Evolutionary conservation across 192 early-diverging fungal genomes (phyloP).

Genomic region (Podila epigama): DNA sequence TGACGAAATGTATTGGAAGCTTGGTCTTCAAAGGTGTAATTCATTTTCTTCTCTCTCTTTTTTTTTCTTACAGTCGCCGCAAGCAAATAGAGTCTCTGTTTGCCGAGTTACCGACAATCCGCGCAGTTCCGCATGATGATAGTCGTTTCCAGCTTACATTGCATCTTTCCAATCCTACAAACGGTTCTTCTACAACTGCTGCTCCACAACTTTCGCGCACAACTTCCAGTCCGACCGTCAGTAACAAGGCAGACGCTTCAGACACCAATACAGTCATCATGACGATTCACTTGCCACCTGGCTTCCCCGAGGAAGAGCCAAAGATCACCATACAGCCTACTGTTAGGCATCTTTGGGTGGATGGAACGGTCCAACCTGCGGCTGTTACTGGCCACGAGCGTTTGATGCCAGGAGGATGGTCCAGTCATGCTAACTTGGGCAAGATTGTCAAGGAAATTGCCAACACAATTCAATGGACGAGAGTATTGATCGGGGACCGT

Average conservation of each 20-base stretch:
- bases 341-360: slow-evolving; percentile 63
- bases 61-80: slow-evolving; percentile 13
- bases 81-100: slow-evolving; percentile 44
- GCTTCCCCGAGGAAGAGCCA: slow-evolving; percentile 62
- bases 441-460: slow-evolving; percentile 62
- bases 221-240: background rate
- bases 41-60: background rate
- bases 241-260: background rate
- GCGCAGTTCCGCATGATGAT: slow-evolving; percentile 25
- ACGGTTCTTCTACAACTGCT: background rate
- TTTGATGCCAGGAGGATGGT: slow-evolving; percentile 51
- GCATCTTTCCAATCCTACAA: slow-evolving; percentile 2
- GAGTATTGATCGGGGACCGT: slow-evolving; percentile 29
- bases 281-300: slow-evolving; percentile 54
- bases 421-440: slow-evolving; percentile 53
- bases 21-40: too few species aligned
- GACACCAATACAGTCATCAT: slow-evolving; percentile 12
- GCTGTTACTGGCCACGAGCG: slow-evolving; percentile 56
- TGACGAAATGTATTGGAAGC: background rate
- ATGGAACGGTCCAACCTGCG: slow-evolving; percentile 39
- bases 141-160: slow-evolving; percentile 30
- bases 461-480: slow-evolving; percentile 48
- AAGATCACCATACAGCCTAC: slow-evolving; percentile 58
- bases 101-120: slow-evolving; percentile 27
- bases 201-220: background rate